These are phyloP conservation scores for Globisporangium emineosum DNA, from an alignment of 352 stramenopile species.

Conservation along the genomic window DNA sequence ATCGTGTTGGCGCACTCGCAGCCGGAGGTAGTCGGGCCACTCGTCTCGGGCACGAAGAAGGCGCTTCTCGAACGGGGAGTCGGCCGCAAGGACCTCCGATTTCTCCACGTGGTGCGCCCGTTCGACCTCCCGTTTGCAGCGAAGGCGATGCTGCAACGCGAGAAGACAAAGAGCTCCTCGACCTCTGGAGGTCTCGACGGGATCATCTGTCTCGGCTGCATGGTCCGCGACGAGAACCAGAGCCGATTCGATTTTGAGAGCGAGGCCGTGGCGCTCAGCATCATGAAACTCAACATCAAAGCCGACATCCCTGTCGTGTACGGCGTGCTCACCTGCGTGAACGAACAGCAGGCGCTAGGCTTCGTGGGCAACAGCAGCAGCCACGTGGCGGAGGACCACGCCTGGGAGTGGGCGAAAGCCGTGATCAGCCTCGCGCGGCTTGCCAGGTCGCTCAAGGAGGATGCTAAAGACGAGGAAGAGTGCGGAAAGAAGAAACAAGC, in stretches of 20 bases:
- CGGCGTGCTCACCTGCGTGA: conserved; percentile 92
- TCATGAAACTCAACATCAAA: conserved; percentile 95
- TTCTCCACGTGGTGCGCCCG: conserved; percentile 82
- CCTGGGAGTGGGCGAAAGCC: conserved; percentile 26
- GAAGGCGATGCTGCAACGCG: conserved; percentile 62
- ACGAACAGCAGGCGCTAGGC: conserved; percentile 87
- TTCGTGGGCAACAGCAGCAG: conserved; percentile 18
- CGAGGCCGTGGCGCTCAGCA: conserved; percentile 88
- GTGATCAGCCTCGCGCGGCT: conserved; percentile 18
- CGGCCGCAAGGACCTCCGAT: conserved; percentile 32
- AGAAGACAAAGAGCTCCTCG: conserved; percentile 17
- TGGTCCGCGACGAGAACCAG: conserved; percentile 93
- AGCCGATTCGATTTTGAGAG: conserved; percentile 96
- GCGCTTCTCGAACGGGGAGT: conserved; percentile 61
- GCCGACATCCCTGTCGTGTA: conserved; percentile 79
- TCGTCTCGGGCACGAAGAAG: conserved; percentile 44
- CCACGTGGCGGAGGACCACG: conserved; percentile 21
- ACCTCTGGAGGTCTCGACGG: conserved; percentile 83
- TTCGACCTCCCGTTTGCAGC: conserved; percentile 95
- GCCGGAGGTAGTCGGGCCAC: conserved; percentile 36
- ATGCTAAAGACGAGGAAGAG: not conserved
- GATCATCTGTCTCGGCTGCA: conserved; percentile 94
- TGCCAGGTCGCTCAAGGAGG: not conserved
- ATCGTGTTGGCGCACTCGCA: conserved; percentile 63
- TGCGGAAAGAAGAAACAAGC: not conserved